Conservation (phyloP, 2,329 filamentous ascomycete genomes). For the Domatiomyces catenatus region DNA sequence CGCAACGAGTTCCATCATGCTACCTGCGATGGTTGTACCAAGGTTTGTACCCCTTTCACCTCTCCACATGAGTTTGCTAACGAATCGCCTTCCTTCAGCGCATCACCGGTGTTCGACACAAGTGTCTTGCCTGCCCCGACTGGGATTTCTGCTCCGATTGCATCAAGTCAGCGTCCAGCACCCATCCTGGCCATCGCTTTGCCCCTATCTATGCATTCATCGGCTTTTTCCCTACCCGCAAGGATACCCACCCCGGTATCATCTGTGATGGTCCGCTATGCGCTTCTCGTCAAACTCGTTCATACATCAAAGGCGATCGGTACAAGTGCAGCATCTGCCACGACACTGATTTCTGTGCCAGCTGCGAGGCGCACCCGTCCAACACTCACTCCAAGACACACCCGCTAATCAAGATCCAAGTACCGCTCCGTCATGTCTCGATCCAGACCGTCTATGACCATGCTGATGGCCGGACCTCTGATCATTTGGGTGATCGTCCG, state of each 20-base stretch:
- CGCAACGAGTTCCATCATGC: conserved; percentile 72
- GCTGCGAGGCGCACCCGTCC: conserved; percentile 73
- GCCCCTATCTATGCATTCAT: conserved; percentile 67
- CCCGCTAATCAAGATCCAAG: conserved; percentile 93
- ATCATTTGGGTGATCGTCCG: conserved; percentile 55
- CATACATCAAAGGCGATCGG: conserved; percentile 64
- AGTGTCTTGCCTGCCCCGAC: conserved; percentile 91
- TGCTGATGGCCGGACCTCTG: conserved; percentile 47
- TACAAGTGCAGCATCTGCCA: conserved; percentile 97
- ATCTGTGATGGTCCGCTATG: conserved; percentile 92
- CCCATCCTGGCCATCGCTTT: conserved; percentile 76
- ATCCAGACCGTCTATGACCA: conserved; percentile 75
- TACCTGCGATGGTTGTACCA: conserved; percentile 87
- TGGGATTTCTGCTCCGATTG: conserved; percentile 89
- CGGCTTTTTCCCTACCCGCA: conserved; percentile 14
- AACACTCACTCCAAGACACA: conserved; percentile 91
- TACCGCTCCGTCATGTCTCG: conserved; percentile 71
- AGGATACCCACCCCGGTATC: conserved; percentile 59
- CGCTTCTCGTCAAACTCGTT: conserved; percentile 38
- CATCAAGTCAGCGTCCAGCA: conserved; percentile 47
- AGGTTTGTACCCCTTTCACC: conserved; percentile 27
- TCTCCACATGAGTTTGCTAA: conserved; percentile 1
- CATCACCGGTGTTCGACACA: conserved; percentile 81
- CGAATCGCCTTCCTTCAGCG: conserved; percentile 31
- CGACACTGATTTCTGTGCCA: conserved; percentile 87